These are phyloP conservation scores for Dendrothele bispora DNA, from an alignment of 768 basidiomycete genomes.

Conservation along the genomic window DNA sequence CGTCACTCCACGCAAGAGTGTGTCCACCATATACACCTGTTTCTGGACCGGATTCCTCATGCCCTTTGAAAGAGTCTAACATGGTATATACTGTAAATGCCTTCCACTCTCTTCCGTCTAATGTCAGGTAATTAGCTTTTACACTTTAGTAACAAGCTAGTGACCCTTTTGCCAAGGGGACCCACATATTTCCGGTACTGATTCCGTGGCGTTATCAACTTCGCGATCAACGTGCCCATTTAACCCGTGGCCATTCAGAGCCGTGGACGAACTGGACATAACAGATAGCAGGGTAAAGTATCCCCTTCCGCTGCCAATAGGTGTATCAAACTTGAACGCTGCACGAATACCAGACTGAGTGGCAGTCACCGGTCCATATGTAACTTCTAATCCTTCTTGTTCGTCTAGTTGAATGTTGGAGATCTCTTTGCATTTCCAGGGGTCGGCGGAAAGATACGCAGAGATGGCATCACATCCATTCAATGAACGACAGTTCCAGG, in stretches of 20 bases:
- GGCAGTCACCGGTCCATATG: not conserved
- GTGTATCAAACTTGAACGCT: constrained; percentile 1
- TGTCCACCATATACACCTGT: constrained; percentile 1
- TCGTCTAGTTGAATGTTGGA: not conserved
- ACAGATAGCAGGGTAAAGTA: not conserved
- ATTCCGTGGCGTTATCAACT: no score
- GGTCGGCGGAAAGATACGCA: constrained; percentile 8
- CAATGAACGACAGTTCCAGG: constrained; percentile 3
- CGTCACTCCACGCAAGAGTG: not conserved
- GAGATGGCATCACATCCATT: constrained; percentile 2
- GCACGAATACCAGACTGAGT: not conserved
- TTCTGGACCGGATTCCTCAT: constrained; percentile 14
- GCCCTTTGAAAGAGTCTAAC: constrained; percentile 15
- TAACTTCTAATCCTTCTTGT: not conserved
- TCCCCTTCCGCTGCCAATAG: constrained; percentile 1
- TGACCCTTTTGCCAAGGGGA: not conserved
- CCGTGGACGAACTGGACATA: no score
- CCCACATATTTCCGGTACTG: no score
- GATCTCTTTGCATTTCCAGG: constrained; percentile 3
- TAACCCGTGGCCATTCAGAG: no score
- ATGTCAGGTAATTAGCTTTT: no score
- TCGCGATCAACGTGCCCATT: no score
- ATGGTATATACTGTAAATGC: constrained; percentile 12
- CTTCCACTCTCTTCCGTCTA: constrained; percentile 14
- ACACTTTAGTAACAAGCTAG: no score